Conservation (phyloP, 1,284 basidiomycete species). For the Ustilago hordei region DNA sequence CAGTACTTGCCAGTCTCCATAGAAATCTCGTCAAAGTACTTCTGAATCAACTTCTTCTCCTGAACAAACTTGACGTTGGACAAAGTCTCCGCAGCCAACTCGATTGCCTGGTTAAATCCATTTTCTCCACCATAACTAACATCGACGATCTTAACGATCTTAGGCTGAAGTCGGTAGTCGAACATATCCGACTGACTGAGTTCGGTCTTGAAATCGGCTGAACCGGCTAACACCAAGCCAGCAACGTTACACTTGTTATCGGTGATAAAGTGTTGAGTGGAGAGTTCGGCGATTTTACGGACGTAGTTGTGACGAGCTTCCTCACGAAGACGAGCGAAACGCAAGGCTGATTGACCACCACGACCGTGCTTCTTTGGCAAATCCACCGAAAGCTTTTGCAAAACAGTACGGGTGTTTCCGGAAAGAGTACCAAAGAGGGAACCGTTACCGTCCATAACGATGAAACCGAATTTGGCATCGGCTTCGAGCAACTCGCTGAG, state of each 20-base stretch:
- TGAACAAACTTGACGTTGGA: slow-evolving; percentile 99
- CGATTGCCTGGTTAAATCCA: slow-evolving; percentile 98
- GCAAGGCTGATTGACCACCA: slow-evolving; percentile 99
- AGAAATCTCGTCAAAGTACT: slow-evolving; percentile 99
- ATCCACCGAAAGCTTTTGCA: slow-evolving; percentile 99
- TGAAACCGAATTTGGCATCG: slow-evolving; percentile 98
- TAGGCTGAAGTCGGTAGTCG: slow-evolving; percentile 81
- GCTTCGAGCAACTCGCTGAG: slow-evolving; percentile 96
- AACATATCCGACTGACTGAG: slow-evolving; percentile 97
- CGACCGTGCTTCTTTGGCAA: slow-evolving; percentile 99
- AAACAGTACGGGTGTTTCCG: slow-evolving; percentile 95
- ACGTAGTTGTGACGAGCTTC: slow-evolving; percentile 99
- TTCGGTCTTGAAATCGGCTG: slow-evolving; percentile 99
- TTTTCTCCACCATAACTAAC: slow-evolving; percentile 99
- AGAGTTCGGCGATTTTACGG: slow-evolving; percentile 95
- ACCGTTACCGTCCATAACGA: slow-evolving; percentile 99
- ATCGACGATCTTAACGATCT: slow-evolving; percentile 82
- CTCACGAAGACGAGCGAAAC: slow-evolving; percentile 99
- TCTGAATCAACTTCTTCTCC: slow-evolving; percentile 87
- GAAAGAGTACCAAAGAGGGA: slow-evolving; percentile 95
- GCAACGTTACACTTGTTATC: slow-evolving; percentile 98
- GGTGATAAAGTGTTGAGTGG: slow-evolving; percentile 98
- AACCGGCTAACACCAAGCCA: slow-evolving; percentile 96
- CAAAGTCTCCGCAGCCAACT: slow-evolving; percentile 92
- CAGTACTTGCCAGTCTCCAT: slow-evolving; percentile 97